Evolutionary conservation across 2,329 filamentous ascomycete genomes (phyloP), one percentile per base, ranked within the genome.

Genomic region (Bretziella fagacearum): DNA sequence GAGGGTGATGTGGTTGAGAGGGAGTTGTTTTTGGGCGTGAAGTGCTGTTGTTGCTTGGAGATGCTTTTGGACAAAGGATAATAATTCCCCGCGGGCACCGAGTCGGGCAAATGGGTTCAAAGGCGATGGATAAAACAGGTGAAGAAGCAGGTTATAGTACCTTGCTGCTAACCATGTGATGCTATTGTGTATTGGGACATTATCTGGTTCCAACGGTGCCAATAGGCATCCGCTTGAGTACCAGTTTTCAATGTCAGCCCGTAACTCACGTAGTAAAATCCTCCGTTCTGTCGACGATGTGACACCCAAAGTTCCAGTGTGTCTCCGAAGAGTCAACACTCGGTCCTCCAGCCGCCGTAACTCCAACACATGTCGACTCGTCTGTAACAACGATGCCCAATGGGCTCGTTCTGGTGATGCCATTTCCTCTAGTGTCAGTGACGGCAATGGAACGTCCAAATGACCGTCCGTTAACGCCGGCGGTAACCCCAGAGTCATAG

Each of bases 401-500:
- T 60, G 55, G n/a, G 59, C 55, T 7, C 62, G 54, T 15, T 66
- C 64, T 1, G 60, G 45, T 6, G 61, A 63, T 3, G 62, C 63
- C 51, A 65, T 67, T 53, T 68, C 65, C 29, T 67, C 62, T n/a
- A 67, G 55, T 0, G 65, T 66, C 4, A 68, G 57, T 2, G 63
- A 59, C 1, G 65, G 65, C 3, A 68, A 56, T 1, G 65, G 64
- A 2, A 67, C 58, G 44, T 61, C 60, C 29, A 61, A 58, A 36
- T 62, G 60, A 15, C 63, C 60, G 50, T 67, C 64, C 1, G 55
- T 58, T 7, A 68, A 56, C 1, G 62, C 60, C 2, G 59, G 57
- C 0, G 64, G 61, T 8, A 66, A 54, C 2, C 65, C 65, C 3
- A 62, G 57, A 0, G 63, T 65, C 1, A 60, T 56, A n/a, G 63